These are phyloP conservation scores for Ophiosphaerella korrae DNA, from an alignment of 2,329 filamentous ascomycete species.

Conservation along the genomic window DNA sequence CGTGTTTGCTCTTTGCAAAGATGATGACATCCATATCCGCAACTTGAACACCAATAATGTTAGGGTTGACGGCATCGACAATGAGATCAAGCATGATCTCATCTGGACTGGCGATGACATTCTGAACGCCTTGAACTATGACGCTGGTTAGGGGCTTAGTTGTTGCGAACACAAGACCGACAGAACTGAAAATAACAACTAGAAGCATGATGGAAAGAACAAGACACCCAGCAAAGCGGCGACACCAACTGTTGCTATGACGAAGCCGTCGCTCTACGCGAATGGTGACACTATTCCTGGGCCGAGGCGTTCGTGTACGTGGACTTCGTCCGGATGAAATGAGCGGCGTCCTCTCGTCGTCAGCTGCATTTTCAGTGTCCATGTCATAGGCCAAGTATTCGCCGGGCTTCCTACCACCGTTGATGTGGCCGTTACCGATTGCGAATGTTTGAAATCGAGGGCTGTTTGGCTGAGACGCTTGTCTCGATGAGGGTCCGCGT, in stretches of 20 bases:
- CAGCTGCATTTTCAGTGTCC: slow-evolving; percentile 78
- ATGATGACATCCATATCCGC: slow-evolving; percentile 87
- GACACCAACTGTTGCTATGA: slow-evolving; percentile 61
- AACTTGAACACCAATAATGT: slow-evolving; percentile 85
- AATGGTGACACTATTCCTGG: slow-evolving; percentile 61
- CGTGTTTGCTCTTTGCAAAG: slow-evolving; percentile 91
- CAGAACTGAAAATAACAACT: slow-evolving; percentile 80
- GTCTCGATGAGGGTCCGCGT: slow-evolving; percentile 62
- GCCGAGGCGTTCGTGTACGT: slow-evolving; percentile 55
- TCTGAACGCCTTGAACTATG: slow-evolving; percentile 77
- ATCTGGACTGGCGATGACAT: slow-evolving; percentile 90
- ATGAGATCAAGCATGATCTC: slow-evolving; percentile 93
- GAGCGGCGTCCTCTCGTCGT: slow-evolving; percentile 87
- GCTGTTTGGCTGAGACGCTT: slow-evolving; percentile 71
- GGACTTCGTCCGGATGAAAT: slow-evolving; percentile 68
- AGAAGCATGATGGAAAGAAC: slow-evolving; percentile 82
- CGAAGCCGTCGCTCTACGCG: slow-evolving; percentile 74
- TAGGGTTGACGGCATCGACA: slow-evolving; percentile 88
- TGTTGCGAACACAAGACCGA: slow-evolving; percentile 88
- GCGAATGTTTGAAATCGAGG: slow-evolving; percentile 60
- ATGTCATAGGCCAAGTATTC: slow-evolving; percentile 76
- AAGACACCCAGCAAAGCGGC: slow-evolving; percentile 82
- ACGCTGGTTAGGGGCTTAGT: slow-evolving; percentile 85
- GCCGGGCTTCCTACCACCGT: slow-evolving; percentile 60
- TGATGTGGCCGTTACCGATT: slow-evolving; percentile 40